Evolutionary conservation across 129 eudicot species (phyloP).

Genomic region (Saposhnikovia divaricata): DNA sequence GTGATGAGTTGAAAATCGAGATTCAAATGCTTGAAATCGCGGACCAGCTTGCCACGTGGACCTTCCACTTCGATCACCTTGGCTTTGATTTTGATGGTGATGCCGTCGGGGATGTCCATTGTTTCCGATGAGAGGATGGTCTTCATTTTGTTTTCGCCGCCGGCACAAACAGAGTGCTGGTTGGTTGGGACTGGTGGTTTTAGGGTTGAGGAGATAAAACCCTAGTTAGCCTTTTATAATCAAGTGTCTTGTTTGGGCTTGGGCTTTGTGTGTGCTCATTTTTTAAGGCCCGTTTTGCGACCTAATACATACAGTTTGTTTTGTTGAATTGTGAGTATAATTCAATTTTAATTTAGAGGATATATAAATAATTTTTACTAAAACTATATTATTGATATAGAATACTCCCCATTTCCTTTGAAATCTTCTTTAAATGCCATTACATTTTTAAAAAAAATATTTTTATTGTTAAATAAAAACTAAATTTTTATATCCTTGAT

Average conservation of each 20-base stretch:
- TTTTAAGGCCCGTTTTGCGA: neutral
- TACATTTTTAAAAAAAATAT: too few species aligned
- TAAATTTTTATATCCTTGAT: too few species aligned
- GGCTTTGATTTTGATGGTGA: neutral
- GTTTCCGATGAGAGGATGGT: slow-evolving; percentile 7
- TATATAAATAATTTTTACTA: too few species aligned
- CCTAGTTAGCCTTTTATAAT: neutral
- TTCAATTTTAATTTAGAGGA: too few species aligned
- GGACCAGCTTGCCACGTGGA: slow-evolving; percentile 4
- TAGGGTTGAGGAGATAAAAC: neutral
- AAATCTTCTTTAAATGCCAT: too few species aligned
- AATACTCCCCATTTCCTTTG: too few species aligned
- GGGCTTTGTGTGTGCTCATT: neutral
- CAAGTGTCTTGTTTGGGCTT: neutral
- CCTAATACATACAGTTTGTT: too few species aligned
- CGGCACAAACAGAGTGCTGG: neutral
- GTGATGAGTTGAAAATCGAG: slow-evolving; percentile 11
- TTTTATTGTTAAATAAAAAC: too few species aligned
- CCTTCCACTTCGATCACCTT: slow-evolving; percentile 11
- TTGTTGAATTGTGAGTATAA: too few species aligned
- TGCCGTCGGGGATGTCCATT: slow-evolving; percentile 10
- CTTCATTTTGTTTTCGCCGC: neutral
- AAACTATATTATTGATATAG: too few species aligned
- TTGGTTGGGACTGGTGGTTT: neutral
- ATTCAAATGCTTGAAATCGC: slow-evolving; percentile 15